These are phyloP conservation scores for Vitis amurensis DNA, from an alignment of 164 flowering plant genomes.

Conservation along the genomic window DNA sequence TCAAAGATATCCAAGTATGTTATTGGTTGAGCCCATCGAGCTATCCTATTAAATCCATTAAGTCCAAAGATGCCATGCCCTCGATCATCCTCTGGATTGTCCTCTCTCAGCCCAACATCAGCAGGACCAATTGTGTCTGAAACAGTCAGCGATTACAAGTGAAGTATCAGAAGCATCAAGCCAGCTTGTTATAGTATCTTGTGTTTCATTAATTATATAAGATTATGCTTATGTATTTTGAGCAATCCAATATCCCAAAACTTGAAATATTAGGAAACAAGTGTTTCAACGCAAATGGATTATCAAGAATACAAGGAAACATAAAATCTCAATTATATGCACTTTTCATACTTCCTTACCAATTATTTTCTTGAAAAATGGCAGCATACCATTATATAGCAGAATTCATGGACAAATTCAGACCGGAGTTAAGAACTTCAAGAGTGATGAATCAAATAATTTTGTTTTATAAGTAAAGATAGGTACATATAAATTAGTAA, in stretches of 20 bases:
- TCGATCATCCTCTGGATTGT: slow-evolving; percentile 69
- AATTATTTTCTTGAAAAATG: too few species aligned
- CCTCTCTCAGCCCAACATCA: slow-evolving; percentile 84
- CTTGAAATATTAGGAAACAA: neutral
- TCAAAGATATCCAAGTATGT: slow-evolving; percentile 78
- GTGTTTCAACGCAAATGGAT: neutral
- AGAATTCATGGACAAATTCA: too few species aligned
- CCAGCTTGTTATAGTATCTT: neutral
- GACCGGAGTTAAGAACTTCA: too few species aligned
- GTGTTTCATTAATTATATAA: neutral
- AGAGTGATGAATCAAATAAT: too few species aligned
- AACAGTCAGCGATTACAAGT: slow-evolving; percentile 11
- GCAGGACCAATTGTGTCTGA: slow-evolving; percentile 70
- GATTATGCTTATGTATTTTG: neutral
- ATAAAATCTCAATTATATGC: too few species aligned
- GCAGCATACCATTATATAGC: too few species aligned
- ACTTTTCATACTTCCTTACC: too few species aligned
- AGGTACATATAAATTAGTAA: too few species aligned
- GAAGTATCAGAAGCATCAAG: neutral
- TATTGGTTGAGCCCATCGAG: slow-evolving; percentile 92
- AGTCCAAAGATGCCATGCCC: slow-evolving; percentile 84
- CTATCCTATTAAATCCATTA: slow-evolving; percentile 42
- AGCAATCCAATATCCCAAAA: neutral
- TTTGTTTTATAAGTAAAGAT: too few species aligned
- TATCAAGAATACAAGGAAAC: too few species aligned